Base-by-base conservation (phyloP, 1,284 basidiomycete species). In the Phaffia rhodozyma region DNA sequence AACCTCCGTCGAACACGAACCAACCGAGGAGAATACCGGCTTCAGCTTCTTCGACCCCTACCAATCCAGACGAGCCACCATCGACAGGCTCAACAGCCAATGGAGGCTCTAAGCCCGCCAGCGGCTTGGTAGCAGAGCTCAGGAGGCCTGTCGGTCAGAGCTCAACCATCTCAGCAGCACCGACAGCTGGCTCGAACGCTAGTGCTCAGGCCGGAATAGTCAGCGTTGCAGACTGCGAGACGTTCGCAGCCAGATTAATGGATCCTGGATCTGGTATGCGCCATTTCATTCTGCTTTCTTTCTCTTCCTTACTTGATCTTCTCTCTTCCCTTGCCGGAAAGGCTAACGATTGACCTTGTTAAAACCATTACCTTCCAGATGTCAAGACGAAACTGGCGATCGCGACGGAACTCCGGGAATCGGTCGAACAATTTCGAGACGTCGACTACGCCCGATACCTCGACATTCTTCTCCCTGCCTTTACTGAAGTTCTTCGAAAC, bases 321-420 rank as follows among this genome's bases (percentile, higher is more conserved):
- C 53, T 25, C 51, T 61, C 57, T 34, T 38, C 20, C 18, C 49
- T 57, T 18, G 47, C 32, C 29, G 30, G 30, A 1, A 48, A 61
- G 69, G 68, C 71, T 60, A 56, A 38, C 47, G 4, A 43, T 27
- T 66, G 56, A 68, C 70, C 58, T 56, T 62, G 2, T 43, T 7
- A 7, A 16, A 43, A 43, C 13, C 7, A 16, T 2, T 11, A 43
- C 5, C 38, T 11, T 43, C 13, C 13, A 43, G 38, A 43, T 16
- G 38, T 43, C 0, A 89, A 43, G 38, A 43, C 38, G 13, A 43
- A 87, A 73, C 80, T 83, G 72, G 78, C 78, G 6, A 80, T 84
- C 51, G 89, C 89, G 57, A 82, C 80, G 67, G 91, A 94, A 74
- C 83, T 96, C 67, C 82, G 90, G 63, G 91, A 94, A 74, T 84